Base-by-base conservation (phyloP, 805 yeast species). In the Candida endomychidarum region DNA sequence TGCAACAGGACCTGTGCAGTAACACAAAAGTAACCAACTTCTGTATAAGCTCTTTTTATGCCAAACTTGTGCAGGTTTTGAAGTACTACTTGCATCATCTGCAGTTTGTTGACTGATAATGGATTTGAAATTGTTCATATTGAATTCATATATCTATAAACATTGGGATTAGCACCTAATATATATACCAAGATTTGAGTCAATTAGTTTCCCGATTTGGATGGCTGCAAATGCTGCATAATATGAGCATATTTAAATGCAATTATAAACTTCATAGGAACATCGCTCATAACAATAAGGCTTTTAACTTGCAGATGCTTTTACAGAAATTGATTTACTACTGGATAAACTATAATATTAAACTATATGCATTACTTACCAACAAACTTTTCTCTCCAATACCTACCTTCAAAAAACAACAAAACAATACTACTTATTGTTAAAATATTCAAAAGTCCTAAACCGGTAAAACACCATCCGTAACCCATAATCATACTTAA, bases 381-480 rank as follows among this genome's bases (percentile, higher is more conserved):
- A 28, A 11, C 28, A 17, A 37, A 37, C 14, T 11, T 29, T 14
- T 25, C 38, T 44, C 66, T 49, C 65, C 63, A 58, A 16, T 17
- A 28, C 2, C 58, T 52, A 1, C 65, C 66, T 20, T 41, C 47
- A 18, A 37, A 40, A 6, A 53, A 37, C 20, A 58, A 41, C n/a
- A 51, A n/a, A 8, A 49, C 25, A 2, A 58, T 54, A 25, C 49
- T 32, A 0, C 28, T 43, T 10, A 56, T 38, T 4, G 56, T 51
- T 9, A 31, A 15, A 15, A 53, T 20, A 27, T 60, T 51, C 7
- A 58, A 25, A n/a, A 58, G 32, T 31, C 73, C 78, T n/a, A 75
- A 51, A 0, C 78, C 79, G 0, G 78, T 73, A 43, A 75, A 77
- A 43, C 78, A 73, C 80, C 80, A 75, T 0, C 79, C 79, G 40